Evolutionary conservation across 139 green algal species (phyloP), one percentile per base, ranked within the genome.

Genomic region (Micromonas pusilla): DNA sequence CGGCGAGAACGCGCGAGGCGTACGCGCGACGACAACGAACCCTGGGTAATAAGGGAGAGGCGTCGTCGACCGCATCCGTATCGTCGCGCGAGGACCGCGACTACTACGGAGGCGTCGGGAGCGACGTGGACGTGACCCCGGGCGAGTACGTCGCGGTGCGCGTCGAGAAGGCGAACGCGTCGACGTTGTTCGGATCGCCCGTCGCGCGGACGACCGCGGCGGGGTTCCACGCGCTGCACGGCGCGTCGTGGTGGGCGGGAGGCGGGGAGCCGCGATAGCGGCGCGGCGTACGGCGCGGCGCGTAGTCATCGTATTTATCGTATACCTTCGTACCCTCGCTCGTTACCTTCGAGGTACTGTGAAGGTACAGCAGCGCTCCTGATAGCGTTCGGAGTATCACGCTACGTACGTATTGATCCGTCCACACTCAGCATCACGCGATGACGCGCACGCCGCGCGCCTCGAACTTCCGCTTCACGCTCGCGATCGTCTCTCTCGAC

Each of bases 121-220:
- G 32, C 5, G 36, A 63, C 21, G 78, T 86, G 33, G 64, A 60
- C 20, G 34, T 88, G 26, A 60, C 71, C 54, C 72, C 84, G 16
- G 89, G 89, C 0, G 89, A 93, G 6, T 92, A 91, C 72, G 87
- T 87, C 25, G 86, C 87, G 0, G 85, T 91, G 2, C 38, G 38
- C 26, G 37, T 75, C 37, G 53, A 38, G 30, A n/a, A 36, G 16
- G 52, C 34, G 34, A 36, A 20, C 38, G 53, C 68, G 19, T 28
- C n/a, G 25, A 75, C 68, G 23, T 32, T 75, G 2, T 75, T 63
- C 38, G 68, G 68, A 19, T 25, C 52, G 21, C 53, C 19, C 19
- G 3, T 75, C 21, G 68, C 34, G 1, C 60, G 53, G 36, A 75
- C 68, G 0, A 36, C 36, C 13, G 34, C 62, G 4, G 32, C 30